Percentiles rank a stretch among this genome's conserved stretches.
Evolutionary conservation across 1,139 yeast species (phyloP).

Genomic region (Hanseniaspora gamundiae): DNA sequence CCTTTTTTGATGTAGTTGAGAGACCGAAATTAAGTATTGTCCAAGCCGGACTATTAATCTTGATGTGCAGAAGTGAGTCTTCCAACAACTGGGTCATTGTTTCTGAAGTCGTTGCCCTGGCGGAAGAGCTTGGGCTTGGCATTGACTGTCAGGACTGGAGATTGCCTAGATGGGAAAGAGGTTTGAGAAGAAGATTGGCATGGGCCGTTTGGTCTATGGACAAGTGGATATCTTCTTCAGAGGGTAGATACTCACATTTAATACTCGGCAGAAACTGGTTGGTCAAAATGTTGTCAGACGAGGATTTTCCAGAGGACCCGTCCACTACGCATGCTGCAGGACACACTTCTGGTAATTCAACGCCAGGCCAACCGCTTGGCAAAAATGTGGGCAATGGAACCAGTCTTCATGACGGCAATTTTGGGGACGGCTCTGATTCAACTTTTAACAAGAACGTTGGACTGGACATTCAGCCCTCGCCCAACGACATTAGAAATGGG

Average conservation of each 20-base stretch:
- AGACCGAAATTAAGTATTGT: slow-evolving; percentile 71
- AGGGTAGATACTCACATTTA: slow-evolving; percentile 69
- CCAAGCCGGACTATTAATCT: slow-evolving; percentile 58
- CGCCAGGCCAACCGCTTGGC: not conserved
- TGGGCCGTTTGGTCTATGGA: slow-evolving; percentile 92
- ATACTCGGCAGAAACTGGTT: slow-evolving; percentile 57
- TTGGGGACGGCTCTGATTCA: not conserved
- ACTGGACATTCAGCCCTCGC: slow-evolving; percentile 20
- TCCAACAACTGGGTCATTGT: slow-evolving; percentile 67
- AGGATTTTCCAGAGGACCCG: slow-evolving; percentile 56
- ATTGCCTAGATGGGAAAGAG: slow-evolving; percentile 86
- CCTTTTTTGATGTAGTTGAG: slow-evolving; percentile 47
- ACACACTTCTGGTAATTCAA: not conserved
- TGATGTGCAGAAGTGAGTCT: slow-evolving; percentile 49
- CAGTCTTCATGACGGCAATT: not conserved
- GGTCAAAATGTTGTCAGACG: slow-evolving; percentile 49
- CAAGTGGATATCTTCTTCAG: slow-evolving; percentile 72
- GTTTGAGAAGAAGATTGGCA: slow-evolving; percentile 68
- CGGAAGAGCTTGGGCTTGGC: slow-evolving; percentile 81
- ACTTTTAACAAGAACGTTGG: slow-evolving; percentile 11
- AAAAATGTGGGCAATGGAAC: slow-evolving; percentile 4
- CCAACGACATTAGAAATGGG: slow-evolving; percentile 60
- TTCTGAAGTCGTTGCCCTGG: slow-evolving; percentile 73
- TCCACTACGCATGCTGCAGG: slow-evolving; percentile 8
- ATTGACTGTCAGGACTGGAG: slow-evolving; percentile 81